phyloP scores from a whole-genome alignment of 495 filamentous ascomycete genomes.

The Bryoglossum gracile region DNA sequence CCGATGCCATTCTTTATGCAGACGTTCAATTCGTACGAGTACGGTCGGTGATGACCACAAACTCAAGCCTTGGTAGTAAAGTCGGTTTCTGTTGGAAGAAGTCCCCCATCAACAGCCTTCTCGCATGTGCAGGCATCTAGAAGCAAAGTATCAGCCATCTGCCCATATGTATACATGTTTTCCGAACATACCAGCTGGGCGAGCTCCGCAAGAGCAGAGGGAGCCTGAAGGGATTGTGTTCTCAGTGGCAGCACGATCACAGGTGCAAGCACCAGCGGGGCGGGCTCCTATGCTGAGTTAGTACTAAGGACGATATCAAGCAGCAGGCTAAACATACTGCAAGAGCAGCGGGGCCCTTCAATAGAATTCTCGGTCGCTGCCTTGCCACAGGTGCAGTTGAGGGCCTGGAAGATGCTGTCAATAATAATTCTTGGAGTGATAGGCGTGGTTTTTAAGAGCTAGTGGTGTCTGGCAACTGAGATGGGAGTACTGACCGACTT shows the following conservation, averaged over 20 bases:
- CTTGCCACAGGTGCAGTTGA: slow-evolving; percentile 80
- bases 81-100: slow-evolving; percentile 62
- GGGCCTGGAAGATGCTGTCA: too few species aligned
- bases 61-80: slow-evolving; percentile 61
- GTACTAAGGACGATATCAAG: slow-evolving; percentile 1
- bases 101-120: slow-evolving; percentile 51
- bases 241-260: slow-evolving; percentile 65
- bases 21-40: too few species aligned
- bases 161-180: too few species aligned
- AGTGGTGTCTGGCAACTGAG: too few species aligned
- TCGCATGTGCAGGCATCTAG: slow-evolving; percentile 78
- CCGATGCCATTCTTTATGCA: too few species aligned
- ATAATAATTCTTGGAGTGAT: too few species aligned
- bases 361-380: slow-evolving; percentile 66
- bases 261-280: slow-evolving; percentile 75
- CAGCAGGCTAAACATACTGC: slow-evolving; percentile 41
- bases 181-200: slow-evolving; percentile 57
- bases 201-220: slow-evolving; percentile 70
- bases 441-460: too few species aligned
- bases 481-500: too few species aligned
- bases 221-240: slow-evolving; percentile 52
- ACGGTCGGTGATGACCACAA: too few species aligned
- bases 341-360: slow-evolving; percentile 74
- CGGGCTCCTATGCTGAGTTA: slow-evolving; percentile 33
- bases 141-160: too few species aligned